These are phyloP conservation scores for Suillus placidus DNA, from an alignment of 768 basidiomycete genomes.

Conservation along the genomic window DNA sequence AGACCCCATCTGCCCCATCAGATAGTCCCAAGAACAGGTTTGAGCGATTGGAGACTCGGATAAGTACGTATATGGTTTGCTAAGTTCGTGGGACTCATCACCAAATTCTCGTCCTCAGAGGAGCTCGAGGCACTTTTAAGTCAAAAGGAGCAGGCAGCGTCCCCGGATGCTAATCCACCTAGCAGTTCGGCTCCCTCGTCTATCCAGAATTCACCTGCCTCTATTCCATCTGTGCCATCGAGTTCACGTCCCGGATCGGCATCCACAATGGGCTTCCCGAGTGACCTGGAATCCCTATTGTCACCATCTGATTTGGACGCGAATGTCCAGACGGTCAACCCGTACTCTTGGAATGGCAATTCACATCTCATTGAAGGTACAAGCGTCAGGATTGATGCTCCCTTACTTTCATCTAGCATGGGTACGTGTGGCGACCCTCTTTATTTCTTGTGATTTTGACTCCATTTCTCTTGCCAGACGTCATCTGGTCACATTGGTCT, in stretches of 20 bases:
- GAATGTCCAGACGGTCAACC: not conserved
- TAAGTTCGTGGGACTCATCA: constrained; percentile 2
- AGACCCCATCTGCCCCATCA: constrained; percentile 34
- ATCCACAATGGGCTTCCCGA: constrained; percentile 3
- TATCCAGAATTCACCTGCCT: constrained; percentile 27
- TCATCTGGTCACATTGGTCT: constrained; percentile 53
- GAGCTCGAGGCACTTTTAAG: constrained; percentile 69
- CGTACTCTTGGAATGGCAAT: constrained; percentile 1
- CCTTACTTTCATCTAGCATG: not conserved
- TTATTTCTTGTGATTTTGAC: not conserved
- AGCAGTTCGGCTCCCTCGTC: constrained; percentile 8
- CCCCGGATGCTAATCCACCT: constrained; percentile 10
- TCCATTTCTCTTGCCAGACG: constrained; percentile 7
- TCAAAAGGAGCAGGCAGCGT: constrained; percentile 48
- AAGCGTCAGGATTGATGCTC: not conserved
- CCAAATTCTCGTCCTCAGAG: constrained; percentile 40
- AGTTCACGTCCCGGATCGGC: constrained; percentile 1
- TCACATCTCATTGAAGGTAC: not conserved
- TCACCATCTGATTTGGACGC: not conserved
- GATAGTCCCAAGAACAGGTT: constrained; percentile 64
- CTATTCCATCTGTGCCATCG: constrained; percentile 26
- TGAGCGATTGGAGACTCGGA: constrained; percentile 67
- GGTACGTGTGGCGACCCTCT: not conserved
- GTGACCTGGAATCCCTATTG: not conserved
- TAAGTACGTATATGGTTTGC: constrained; percentile 48